Evolutionary conservation across 495 filamentous ascomycete genomes (phyloP).

Genomic region (Aspergillus cavernicola): DNA sequence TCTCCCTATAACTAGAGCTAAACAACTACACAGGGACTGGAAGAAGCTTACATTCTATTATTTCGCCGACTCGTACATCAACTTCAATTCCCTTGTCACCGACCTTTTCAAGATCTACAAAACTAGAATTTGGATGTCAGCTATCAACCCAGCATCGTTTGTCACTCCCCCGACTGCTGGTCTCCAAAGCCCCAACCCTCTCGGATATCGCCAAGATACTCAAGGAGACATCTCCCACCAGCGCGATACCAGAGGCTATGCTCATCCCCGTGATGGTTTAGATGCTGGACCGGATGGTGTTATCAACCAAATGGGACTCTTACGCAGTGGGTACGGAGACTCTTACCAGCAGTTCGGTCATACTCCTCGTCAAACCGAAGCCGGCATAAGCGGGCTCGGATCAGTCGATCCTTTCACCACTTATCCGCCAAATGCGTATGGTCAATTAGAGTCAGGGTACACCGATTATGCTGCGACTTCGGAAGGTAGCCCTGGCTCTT

Average conservation of each 20-base stretch:
- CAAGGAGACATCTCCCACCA: slow-evolving; percentile 33
- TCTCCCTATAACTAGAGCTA: too few species aligned
- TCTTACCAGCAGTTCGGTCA: slow-evolving; percentile 37
- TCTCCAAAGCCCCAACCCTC: slow-evolving; percentile 47
- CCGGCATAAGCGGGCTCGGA: slow-evolving; percentile 21
- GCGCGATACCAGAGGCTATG: slow-evolving; percentile 32
- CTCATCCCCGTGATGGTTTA: slow-evolving; percentile 24
- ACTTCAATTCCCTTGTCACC: slow-evolving; percentile 95
- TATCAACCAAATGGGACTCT: slow-evolving; percentile 29
- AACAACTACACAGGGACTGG: slow-evolving; percentile 69
- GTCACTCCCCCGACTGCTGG: slow-evolving; percentile 71
- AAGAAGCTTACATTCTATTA: slow-evolving; percentile 99
- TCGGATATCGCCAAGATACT: slow-evolving; percentile 34
- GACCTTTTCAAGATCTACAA: slow-evolving; percentile 99
- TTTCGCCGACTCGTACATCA: slow-evolving; percentile 96
- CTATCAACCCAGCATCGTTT: slow-evolving; percentile 96
- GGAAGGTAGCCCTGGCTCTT: slow-evolving; percentile 22
- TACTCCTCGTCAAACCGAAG: slow-evolving; percentile 28
- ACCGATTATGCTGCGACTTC: slow-evolving; percentile 29
- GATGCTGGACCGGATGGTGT: slow-evolving; percentile 31
- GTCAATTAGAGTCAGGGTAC: slow-evolving; percentile 31
- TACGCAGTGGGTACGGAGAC: slow-evolving; percentile 36
- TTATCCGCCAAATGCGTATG: slow-evolving; percentile 30
- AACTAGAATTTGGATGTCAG: slow-evolving; percentile 98
- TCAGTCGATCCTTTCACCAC: slow-evolving; percentile 35